Evolutionary conservation across 1,284 basidiomycete genomes (phyloP), one percentile per base, ranked within the genome.

Genomic region (Ceratobasidium sp.): DNA sequence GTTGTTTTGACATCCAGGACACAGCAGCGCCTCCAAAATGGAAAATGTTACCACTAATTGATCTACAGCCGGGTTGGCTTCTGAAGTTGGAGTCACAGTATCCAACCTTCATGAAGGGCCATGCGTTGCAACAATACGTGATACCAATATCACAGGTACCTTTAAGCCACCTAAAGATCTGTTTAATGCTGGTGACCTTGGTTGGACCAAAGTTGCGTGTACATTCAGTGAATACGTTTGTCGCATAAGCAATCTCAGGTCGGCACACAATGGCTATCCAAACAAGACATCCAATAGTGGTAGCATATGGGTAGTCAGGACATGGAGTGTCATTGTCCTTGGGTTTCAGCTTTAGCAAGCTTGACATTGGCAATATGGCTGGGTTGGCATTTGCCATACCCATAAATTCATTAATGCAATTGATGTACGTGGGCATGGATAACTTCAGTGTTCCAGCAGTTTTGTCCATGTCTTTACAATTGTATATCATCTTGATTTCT

Each of bases 221-320:
- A 81, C 84, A 88, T 75, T 84, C 83, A 0, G 82, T 81, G 0
- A 89, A 82, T 20, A 83, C 77, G 42, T 83, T 81, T 9, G 88
- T 84, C 0, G 87, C 83, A 76, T 83, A 86, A 0, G 85, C 67
- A 44, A 89, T 86, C 80, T 89, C 86, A 0, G 86, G 87, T 0
- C 85, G 79, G 0, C 86, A 86, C 0, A 81, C 84, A 15, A 85
- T 80, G 1, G 85, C 83, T 0, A 87, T 68, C 76, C 88, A 89
- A 68, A 86, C 84, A 3, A 89, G 84, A 1, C 80, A 83, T 4
- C 88, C 86, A 3, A 89, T 80, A 26, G 82, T 81, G 72, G 80
- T 80, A 28, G 83, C 78, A 77, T 85, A 87, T 1, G 71, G 71
- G 26, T 56, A 44, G 28, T 78, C 66, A 15, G 40, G 23, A 18